Conservation (phyloP, 345 rosid species). For the Rhizophora apiculata region DNA sequence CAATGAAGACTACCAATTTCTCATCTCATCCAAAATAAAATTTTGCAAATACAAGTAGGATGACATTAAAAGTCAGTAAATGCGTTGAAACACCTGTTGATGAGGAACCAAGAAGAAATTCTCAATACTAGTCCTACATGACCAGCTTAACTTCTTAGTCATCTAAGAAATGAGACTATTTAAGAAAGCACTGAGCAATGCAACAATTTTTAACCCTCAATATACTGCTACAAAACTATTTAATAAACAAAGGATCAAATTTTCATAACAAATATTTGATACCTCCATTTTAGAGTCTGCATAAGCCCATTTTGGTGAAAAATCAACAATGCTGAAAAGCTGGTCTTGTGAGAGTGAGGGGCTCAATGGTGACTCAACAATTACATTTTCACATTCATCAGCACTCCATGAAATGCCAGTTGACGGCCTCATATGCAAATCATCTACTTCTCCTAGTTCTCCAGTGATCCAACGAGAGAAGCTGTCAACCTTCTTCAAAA, state of each 20-base stretch:
- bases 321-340: conserved; percentile 72
- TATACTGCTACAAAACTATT: no score
- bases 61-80: no score
- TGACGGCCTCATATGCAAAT: conserved; percentile 50
- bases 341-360: conserved; percentile 88
- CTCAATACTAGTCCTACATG: no score
- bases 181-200: no score
- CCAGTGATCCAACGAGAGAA: conserved; percentile 92
- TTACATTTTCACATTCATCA: conserved; percentile 53
- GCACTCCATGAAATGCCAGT: conserved; percentile 62
- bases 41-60: no score
- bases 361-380: conserved; percentile 47
- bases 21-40: no score
- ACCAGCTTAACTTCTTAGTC: no score
- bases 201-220: no score
- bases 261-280: conserved; percentile 14
- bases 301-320: conserved; percentile 85
- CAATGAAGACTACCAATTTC: no score
- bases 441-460: conserved; percentile 84
- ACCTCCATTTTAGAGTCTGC: conserved; percentile 66
- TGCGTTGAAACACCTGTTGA: no score
- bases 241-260: background rate
- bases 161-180: no score
- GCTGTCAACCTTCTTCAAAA: conserved; percentile 86
- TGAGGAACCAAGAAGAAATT: no score